These are phyloP conservation scores for Prunus mongolica DNA, from an alignment of 306 rosid species.

Conservation along the genomic window DNA sequence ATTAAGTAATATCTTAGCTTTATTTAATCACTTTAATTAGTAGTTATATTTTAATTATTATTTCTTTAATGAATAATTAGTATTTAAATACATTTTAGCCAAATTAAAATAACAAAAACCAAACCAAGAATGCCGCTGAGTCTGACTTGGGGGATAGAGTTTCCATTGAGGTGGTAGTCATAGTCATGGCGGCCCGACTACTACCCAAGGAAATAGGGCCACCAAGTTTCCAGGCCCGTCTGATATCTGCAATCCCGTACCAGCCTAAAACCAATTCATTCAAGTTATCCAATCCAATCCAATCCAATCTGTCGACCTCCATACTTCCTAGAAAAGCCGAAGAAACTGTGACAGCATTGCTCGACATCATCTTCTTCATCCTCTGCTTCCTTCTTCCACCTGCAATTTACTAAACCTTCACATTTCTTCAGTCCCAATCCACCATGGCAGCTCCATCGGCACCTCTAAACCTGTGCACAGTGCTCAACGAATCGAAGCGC, in stretches of 20 bases:
- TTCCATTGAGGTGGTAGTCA: not conserved
- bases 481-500: conserved; percentile 39
- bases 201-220: not conserved
- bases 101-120: no score
- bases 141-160: not conserved
- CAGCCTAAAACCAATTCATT: not conserved
- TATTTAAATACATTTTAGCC: no score
- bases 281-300: not conserved
- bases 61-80: no score
- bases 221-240: not conserved
- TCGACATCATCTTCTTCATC: not conserved
- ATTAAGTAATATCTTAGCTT: no score
- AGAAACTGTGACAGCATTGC: not conserved
- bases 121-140: no score
- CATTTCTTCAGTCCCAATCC: not conserved
- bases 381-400: not conserved
- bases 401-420: not conserved
- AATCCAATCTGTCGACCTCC: not conserved
- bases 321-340: not conserved
- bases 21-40: no score
- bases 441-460: conserved; percentile 24
- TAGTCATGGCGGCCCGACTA: not conserved
- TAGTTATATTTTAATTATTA: no score
- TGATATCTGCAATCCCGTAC: no score
- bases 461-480: conserved; percentile 12